Conservation (phyloP, 805 yeast genomes). For the Kuraishia molischiana region DNA sequence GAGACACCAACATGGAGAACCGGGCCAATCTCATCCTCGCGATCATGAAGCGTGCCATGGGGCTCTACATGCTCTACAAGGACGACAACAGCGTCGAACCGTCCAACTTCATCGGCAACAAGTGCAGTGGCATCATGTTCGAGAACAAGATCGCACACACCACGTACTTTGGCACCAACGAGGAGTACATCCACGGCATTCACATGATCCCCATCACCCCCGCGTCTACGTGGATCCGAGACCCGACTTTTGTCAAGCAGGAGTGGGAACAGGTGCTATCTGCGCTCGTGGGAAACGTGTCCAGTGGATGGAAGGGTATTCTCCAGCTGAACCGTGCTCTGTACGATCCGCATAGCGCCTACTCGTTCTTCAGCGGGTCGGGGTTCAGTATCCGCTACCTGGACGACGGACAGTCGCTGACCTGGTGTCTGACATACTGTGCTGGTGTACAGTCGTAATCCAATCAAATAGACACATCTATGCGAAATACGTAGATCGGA, state of each 20-base stretch:
- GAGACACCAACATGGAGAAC: constrained; percentile 38
- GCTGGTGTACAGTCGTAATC: constrained; percentile 33
- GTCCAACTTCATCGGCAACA: constrained; percentile 38
- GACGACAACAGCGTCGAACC: constrained; percentile 48
- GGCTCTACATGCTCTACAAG: constrained; percentile 34
- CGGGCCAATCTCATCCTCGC: constrained; percentile 52
- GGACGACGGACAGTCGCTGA: constrained; percentile 78
- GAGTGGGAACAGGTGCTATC: constrained; percentile 55
- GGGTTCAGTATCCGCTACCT: constrained; percentile 44
- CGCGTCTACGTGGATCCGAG: constrained; percentile 50
- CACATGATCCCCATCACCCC: constrained; percentile 68
- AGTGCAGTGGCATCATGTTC: constrained; percentile 59
- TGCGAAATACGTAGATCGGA: too few species aligned
- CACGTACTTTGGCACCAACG: constrained; percentile 58
- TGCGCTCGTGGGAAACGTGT: constrained; percentile 34
- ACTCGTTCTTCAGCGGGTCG: constrained; percentile 45
- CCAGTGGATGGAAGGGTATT: constrained; percentile 70
- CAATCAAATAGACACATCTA: too few species aligned
- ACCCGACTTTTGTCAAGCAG: constrained; percentile 44
- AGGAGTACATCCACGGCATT: constrained; percentile 63
- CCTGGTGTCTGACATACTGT: constrained; percentile 78
- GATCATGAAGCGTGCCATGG: constrained; percentile 40
- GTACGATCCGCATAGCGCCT: constrained; percentile 56
- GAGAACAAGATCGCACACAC: constrained; percentile 64
- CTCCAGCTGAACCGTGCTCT: constrained; percentile 69